Evolutionary conservation across 768 basidiomycete genomes (phyloP).

Genomic region (Trametopsis cervina): DNA sequence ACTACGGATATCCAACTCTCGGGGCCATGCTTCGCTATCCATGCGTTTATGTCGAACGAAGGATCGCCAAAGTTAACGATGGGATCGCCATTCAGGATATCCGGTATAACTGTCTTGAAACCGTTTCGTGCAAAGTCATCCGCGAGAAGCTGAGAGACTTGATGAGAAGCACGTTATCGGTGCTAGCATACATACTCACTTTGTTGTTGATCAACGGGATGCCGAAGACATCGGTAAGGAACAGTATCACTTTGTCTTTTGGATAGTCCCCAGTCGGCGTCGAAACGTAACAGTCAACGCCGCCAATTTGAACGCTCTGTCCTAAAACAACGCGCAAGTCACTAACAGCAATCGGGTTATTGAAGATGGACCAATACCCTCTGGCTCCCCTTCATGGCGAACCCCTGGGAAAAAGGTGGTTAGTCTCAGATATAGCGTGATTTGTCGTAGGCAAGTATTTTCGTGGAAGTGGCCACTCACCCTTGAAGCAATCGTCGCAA

Average conservation of each 20-base stretch:
- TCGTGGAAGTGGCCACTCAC: background rate
- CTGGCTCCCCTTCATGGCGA: slow-evolving; percentile 18
- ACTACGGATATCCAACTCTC: slow-evolving; percentile 28
- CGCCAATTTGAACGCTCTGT: slow-evolving; percentile 30
- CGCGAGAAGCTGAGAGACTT: slow-evolving; percentile 19
- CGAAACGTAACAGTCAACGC: slow-evolving; percentile 34
- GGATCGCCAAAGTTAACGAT: slow-evolving; percentile 8
- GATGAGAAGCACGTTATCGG: no score
- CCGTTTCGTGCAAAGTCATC: slow-evolving; percentile 29
- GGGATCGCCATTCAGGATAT: slow-evolving; percentile 23
- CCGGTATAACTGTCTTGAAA: slow-evolving; percentile 22
- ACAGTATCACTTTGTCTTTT: slow-evolving; percentile 30
- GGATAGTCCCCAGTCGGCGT: slow-evolving; percentile 30
- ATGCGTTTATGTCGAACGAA: slow-evolving; percentile 24
- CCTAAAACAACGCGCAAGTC: slow-evolving; percentile 18
- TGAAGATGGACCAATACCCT: slow-evolving; percentile 7
- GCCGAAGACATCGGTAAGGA: slow-evolving; percentile 32
- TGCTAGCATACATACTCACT: slow-evolving; percentile 4
- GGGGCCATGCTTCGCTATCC: slow-evolving; percentile 29
- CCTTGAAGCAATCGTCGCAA: slow-evolving; percentile 14
- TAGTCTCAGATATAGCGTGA: background rate
- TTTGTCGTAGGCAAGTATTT: no score
- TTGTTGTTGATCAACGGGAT: slow-evolving; percentile 24
- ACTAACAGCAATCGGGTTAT: background rate
- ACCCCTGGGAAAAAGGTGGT: slow-evolving; percentile 5